phyloP scores from a whole-genome alignment of 1,284 basidiomycete species.

The Neotropicomus parvogracilis region DNA sequence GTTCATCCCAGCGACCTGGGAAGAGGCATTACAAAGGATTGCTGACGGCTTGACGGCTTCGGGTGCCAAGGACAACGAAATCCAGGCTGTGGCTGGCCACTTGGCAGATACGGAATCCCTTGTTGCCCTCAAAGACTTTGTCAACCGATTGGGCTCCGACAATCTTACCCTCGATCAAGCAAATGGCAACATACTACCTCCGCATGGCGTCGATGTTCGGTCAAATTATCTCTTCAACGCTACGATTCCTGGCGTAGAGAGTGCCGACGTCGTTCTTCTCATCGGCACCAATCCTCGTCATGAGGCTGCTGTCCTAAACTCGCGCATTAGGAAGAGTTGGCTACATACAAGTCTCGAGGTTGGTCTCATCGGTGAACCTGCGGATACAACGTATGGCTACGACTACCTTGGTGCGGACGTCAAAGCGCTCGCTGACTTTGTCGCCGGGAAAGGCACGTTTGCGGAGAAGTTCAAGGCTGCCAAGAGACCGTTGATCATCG shows the following conservation, averaged over 20 bases:
- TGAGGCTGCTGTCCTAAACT: slow-evolving; percentile 97
- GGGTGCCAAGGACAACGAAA: slow-evolving; percentile 91
- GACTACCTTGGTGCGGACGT: slow-evolving; percentile 84
- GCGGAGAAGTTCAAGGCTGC: slow-evolving; percentile 87
- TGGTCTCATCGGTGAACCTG: slow-evolving; percentile 88
- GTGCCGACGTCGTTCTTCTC: slow-evolving; percentile 90
- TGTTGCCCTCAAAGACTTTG: slow-evolving; percentile 90
- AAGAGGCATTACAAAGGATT: slow-evolving; percentile 82
- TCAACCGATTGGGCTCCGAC: slow-evolving; percentile 94
- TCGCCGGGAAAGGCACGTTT: slow-evolving; percentile 77
- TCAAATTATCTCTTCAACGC: slow-evolving; percentile 97
- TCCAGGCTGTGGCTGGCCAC: slow-evolving; percentile 91
- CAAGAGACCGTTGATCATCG: slow-evolving; percentile 91
- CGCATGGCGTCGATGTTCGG: slow-evolving; percentile 86
- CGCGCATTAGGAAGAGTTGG: slow-evolving; percentile 94
- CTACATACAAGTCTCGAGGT: slow-evolving; percentile 82
- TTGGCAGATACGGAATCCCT: slow-evolving; percentile 94
- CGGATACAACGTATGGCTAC: slow-evolving; percentile 91
- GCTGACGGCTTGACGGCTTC: slow-evolving; percentile 75
- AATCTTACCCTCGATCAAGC: slow-evolving; percentile 84
- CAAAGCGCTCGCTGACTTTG: slow-evolving; percentile 77
- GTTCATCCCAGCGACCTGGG: slow-evolving; percentile 91
- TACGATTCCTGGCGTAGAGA: slow-evolving; percentile 89
- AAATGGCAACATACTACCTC: slow-evolving; percentile 64
- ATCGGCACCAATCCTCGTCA: slow-evolving; percentile 97